Conservation (phyloP, 2,329 filamentous ascomycete genomes). For the Seiridium unicorne region DNA sequence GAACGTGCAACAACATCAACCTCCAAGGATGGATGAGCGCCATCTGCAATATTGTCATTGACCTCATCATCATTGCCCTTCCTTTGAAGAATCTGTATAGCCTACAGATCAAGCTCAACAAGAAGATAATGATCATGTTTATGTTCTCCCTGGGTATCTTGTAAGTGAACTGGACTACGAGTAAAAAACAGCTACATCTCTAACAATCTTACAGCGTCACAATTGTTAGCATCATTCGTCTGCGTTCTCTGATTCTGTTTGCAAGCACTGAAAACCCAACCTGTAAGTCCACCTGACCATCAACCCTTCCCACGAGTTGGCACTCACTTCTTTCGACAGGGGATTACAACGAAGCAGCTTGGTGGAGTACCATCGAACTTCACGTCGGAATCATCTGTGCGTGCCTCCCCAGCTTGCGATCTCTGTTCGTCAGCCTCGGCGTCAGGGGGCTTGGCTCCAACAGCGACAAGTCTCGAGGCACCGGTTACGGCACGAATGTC, state of each 20-base stretch:
- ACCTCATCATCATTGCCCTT: conserved; percentile 22
- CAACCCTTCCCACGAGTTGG: too few relatives aligned
- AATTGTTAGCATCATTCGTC: conserved; percentile 41
- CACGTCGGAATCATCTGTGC: conserved; percentile 42
- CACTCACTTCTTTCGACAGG: conserved; percentile 19
- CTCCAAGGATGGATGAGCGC: conserved; percentile 27
- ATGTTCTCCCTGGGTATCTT: conserved; percentile 36
- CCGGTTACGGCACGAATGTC: conserved; percentile 4
- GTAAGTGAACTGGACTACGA: conserved; percentile 21
- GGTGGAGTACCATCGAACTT: conserved; percentile 40
- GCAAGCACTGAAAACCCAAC: conserved; percentile 37
- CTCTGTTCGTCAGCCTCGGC: conserved; percentile 18
- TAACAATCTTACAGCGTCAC: conserved; percentile 32
- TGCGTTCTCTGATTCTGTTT: conserved; percentile 39
- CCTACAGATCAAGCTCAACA: conserved; percentile 27
- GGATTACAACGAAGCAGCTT: conserved; percentile 36
- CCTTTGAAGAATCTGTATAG: conserved; percentile 27
- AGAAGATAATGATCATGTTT: conserved; percentile 30
- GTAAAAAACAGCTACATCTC: neutral
- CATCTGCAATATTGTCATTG: conserved; percentile 28
- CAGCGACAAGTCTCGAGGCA: conserved; percentile 6
- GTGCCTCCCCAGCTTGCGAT: conserved; percentile 37
- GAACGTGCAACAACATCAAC: conserved; percentile 29
- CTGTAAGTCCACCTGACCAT: conserved; percentile 22
- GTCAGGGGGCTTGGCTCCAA: conserved; percentile 11